Evolutionary conservation across 2,329 filamentous ascomycete species (phyloP).

Genomic region (Ascochyta pisi): DNA sequence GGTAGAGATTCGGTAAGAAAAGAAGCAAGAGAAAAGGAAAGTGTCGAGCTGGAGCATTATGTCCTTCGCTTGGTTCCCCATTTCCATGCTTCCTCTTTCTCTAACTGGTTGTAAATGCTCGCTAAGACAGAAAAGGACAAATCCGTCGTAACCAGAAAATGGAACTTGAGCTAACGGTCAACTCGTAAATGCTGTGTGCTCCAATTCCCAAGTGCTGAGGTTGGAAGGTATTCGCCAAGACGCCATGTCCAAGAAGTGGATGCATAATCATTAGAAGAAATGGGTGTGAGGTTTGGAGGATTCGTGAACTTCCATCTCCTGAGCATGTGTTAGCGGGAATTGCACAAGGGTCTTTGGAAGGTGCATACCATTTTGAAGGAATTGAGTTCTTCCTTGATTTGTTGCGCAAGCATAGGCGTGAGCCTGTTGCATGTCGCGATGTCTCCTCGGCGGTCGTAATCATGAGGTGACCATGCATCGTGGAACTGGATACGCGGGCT

Average conservation of each 20-base stretch:
- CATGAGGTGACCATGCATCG: conserved; percentile 93
- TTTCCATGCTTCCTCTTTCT: conserved; percentile 36
- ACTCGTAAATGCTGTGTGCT: conserved; percentile 52
- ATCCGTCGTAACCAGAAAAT: conserved; percentile 52
- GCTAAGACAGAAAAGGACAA: conserved; percentile 51
- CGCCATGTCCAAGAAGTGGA: conserved; percentile 50
- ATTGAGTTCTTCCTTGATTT: conserved; percentile 99
- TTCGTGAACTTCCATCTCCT: conserved; percentile 99
- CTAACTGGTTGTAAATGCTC: conserved; percentile 50
- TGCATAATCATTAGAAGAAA: conserved; percentile 81
- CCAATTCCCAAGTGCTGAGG: conserved; percentile 44
- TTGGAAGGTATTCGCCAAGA: conserved; percentile 50
- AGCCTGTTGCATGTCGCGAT: conserved; percentile 97
- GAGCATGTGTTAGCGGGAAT: conserved; percentile 50
- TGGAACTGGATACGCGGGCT: conserved; percentile 94
- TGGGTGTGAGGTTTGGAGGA: conserved; percentile 99
- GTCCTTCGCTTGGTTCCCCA: conserved; percentile 32
- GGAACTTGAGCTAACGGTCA: conserved; percentile 46
- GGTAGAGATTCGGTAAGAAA: conserved; percentile 28
- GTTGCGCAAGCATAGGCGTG: conserved; percentile 95
- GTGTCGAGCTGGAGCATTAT: conserved; percentile 30
- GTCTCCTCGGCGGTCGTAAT: conserved; percentile 95
- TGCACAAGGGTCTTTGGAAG: background rate
- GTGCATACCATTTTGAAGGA: conserved; percentile 94
- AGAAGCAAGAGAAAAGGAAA: conserved; percentile 42